Percentiles rank a stretch among this genome's conserved stretches.
Evolutionary conservation across 768 basidiomycete species (phyloP).

Genomic region (Candolleomyces aberdarensis): DNA sequence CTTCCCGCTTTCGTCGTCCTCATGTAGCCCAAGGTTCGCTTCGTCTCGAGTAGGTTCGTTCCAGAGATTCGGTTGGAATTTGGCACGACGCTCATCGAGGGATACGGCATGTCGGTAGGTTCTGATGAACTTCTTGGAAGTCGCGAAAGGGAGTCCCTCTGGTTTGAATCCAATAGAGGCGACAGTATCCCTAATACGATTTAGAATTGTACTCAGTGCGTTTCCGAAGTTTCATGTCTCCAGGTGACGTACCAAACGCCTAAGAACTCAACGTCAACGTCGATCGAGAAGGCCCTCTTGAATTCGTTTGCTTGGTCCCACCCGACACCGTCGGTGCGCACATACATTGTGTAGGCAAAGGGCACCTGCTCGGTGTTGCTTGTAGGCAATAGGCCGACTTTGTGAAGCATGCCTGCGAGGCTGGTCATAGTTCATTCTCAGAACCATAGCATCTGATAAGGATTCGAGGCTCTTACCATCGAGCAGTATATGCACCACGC

Average conservation of each 20-base stretch:
- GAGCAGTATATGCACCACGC: constrained; percentile 61
- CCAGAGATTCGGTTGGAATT: constrained; percentile 52
- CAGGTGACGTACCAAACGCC: constrained; percentile 39
- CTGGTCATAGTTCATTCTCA: constrained; percentile 13
- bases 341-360: constrained; percentile 58
- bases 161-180: constrained; percentile 49
- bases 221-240: neutral
- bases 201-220: neutral
- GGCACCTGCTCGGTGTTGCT: constrained; percentile 49
- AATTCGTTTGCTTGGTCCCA: constrained; percentile 46
- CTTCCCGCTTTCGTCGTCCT: constrained; percentile 13
- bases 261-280: constrained; percentile 47
- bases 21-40: constrained; percentile 22
- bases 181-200: constrained; percentile 47
- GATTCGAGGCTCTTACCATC: constrained; percentile 19
- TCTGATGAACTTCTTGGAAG: constrained; percentile 43
- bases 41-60: constrained; percentile 29
- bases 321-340: constrained; percentile 32
- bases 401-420: constrained; percentile 55
- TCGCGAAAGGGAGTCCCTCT: constrained; percentile 45
- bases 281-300: constrained; percentile 46
- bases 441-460: no score
- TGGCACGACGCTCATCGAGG: constrained; percentile 56
- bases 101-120: constrained; percentile 60
- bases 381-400: constrained; percentile 43